A percentile compares a stretch with the other conserved stretches of the same genome.
phyloP scores from a whole-genome alignment of 192 early-diverging fungal genomes.

The Coemansia sp. region DNA sequence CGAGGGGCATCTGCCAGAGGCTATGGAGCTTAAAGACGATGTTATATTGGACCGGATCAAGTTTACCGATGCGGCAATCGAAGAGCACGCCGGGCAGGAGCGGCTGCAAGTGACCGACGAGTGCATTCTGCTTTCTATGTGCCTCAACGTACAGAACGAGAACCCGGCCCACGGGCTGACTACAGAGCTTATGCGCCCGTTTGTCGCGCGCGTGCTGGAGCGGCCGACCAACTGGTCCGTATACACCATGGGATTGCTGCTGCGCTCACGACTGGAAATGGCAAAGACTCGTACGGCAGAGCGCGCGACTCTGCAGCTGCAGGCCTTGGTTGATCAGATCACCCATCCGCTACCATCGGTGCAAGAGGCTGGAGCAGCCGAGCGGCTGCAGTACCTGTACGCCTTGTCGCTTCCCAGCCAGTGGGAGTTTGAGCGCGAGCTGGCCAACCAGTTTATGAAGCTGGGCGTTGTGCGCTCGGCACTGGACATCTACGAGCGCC shows the following conservation, averaged over 20 bases:
- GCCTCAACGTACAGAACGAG: slow-evolving; percentile 91
- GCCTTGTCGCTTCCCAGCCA: slow-evolving; percentile 79
- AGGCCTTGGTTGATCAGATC: slow-evolving; percentile 96
- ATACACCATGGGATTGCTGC: slow-evolving; percentile 89
- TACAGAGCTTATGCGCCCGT: slow-evolving; percentile 93
- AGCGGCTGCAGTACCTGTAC: slow-evolving; percentile 79
- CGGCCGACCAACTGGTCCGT: slow-evolving; percentile 98
- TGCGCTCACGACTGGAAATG: slow-evolving; percentile 87
- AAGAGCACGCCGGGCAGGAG: slow-evolving; percentile 52
- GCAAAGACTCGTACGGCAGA: slow-evolving; percentile 83
- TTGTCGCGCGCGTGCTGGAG: slow-evolving; percentile 82
- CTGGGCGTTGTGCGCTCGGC: slow-evolving; percentile 88
- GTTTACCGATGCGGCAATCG: slow-evolving; percentile 53
- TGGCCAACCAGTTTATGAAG: slow-evolving; percentile 76
- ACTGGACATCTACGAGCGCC: slow-evolving; percentile 87
- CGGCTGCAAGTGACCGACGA: slow-evolving; percentile 81
- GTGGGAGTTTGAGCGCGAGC: slow-evolving; percentile 94
- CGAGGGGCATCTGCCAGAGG: slow-evolving; percentile 56
- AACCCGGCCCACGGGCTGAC: slow-evolving; percentile 93
- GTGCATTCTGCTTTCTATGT: slow-evolving; percentile 81
- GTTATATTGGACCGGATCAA: slow-evolving; percentile 79
- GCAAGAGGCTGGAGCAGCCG: slow-evolving; percentile 46
- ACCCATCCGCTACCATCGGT: slow-evolving; percentile 34
- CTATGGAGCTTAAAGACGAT: slow-evolving; percentile 86
- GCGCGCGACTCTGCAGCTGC: slow-evolving; percentile 84